Evolutionary conservation across 2,329 filamentous ascomycete species (phyloP).

Genomic region (Monosporascus sp.): DNA sequence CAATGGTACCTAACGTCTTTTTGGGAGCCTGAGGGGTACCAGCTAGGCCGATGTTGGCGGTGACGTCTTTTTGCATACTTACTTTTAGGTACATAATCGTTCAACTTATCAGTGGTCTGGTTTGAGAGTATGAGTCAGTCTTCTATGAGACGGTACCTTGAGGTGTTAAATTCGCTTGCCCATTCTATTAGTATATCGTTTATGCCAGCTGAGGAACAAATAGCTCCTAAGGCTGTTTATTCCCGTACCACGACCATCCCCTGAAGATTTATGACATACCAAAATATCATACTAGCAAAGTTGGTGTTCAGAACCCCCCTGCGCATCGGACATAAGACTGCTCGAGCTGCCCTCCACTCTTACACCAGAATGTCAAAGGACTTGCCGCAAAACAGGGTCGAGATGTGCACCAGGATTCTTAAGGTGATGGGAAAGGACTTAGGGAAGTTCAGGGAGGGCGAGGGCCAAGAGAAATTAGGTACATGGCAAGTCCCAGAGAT

Average conservation of each 20-base stretch:
- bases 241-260: background rate
- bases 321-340: slow-evolving; percentile 13
- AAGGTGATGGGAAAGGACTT: slow-evolving; percentile 17
- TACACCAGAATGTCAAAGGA: slow-evolving; percentile 27
- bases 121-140: background rate
- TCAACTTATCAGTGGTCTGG: background rate
- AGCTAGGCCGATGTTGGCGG: background rate
- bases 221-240: background rate
- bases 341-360: slow-evolving; percentile 20
- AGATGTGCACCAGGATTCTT: slow-evolving; percentile 18
- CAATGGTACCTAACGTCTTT: background rate
- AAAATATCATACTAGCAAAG: slow-evolving; percentile 9
- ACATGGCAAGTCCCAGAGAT: slow-evolving; percentile 22
- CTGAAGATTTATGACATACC: background rate
- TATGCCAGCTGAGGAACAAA: background rate
- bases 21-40: background rate
- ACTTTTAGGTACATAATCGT: background rate
- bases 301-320: slow-evolving; percentile 20
- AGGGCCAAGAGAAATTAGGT: slow-evolving; percentile 16
- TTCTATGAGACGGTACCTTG: too few relatives aligned
- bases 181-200: background rate
- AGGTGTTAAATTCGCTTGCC: too few relatives aligned
- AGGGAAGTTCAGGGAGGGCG: slow-evolving; percentile 21
- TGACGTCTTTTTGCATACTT: background rate
- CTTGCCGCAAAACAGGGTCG: slow-evolving; percentile 9